Evolutionary conservation across 306 rosid species (phyloP), one percentile per base, ranked within the genome.

Genomic region (Datisca glomerata): DNA sequence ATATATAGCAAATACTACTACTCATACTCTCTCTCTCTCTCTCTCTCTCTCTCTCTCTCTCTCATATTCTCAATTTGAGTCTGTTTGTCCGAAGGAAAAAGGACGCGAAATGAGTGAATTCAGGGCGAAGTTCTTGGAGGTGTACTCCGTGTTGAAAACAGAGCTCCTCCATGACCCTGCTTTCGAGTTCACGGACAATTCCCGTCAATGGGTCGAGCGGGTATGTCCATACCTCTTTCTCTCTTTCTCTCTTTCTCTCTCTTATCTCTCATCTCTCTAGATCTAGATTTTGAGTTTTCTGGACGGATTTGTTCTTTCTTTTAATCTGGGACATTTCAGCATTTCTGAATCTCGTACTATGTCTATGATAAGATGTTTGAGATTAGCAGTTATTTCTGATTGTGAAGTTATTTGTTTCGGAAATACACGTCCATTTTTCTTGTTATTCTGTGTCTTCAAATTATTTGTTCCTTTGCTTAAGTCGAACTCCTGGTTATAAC

Each of bases 141-240:
- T 60, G 15, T 70, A 70, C 65, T 50, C 72, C 18, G 25, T 65
- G 33, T 38, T 70, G 68, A 70, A 70, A 56, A 44, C 69, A 4
- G 77, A 70, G 65, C 72, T 70, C 18, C 51, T 70, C 49, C 47
- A 65, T 18, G 77, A 70, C 29, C 61, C 72, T 45, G 72, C 60
- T 56, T 70, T 70, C 40, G 72, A 70, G 21, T 70, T 65, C 57
- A 64, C 77, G 0, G 65, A 70, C 9, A 72, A 44, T 29, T 65
- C 77, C 32, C 68, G 72, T 40, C 72, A 70, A 55, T 70, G 72
- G 77, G 45, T 65, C 37, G 68, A 60, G 1, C 57, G 51, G 65
- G 77, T 70, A 43, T 13, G 38, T 24, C 24, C 24, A 27, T 13
- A 9, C 34, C 8, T 54, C 22, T 52, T 13, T 10, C 43, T 16